These are phyloP conservation scores for Penicillium goetzii DNA, from an alignment of 495 filamentous ascomycete genomes.

Conservation along the genomic window DNA sequence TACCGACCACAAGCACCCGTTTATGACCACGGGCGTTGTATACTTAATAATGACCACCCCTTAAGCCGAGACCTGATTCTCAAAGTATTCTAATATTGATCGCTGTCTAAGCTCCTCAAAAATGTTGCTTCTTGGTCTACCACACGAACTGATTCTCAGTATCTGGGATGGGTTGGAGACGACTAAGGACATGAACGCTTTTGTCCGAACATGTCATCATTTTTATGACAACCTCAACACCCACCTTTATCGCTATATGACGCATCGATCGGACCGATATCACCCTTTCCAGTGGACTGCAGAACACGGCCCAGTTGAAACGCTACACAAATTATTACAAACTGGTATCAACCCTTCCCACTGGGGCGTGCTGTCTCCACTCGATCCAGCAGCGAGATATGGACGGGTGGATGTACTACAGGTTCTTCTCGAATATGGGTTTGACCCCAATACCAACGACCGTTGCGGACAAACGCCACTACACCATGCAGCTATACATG, in stretches of 20 bases:
- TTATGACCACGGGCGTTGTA: neutral
- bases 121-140: conserved; percentile 18
- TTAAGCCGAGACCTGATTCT: neutral
- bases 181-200: conserved; percentile 10
- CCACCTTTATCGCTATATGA: conserved; percentile 5
- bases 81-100: neutral
- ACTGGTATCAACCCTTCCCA: conserved; percentile 6
- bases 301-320: neutral
- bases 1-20: neutral
- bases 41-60: neutral
- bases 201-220: conserved; percentile 17
- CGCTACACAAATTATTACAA: conserved; percentile 14
- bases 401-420: neutral
- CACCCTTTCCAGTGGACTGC: conserved; percentile 7
- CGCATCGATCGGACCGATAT: neutral
- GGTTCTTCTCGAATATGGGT: conserved; percentile 1
- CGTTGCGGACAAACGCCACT: neutral
- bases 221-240: conserved; percentile 10
- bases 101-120: neutral
- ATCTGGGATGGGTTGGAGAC: conserved; percentile 15
- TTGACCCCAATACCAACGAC: neutral
- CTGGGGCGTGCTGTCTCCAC: neutral
- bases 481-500: conserved; percentile 5
- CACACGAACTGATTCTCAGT: conserved; percentile 14
- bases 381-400: neutral